phyloP scores from a whole-genome alignment of 106 monocot species.

The Gastrodia elata region DNA sequence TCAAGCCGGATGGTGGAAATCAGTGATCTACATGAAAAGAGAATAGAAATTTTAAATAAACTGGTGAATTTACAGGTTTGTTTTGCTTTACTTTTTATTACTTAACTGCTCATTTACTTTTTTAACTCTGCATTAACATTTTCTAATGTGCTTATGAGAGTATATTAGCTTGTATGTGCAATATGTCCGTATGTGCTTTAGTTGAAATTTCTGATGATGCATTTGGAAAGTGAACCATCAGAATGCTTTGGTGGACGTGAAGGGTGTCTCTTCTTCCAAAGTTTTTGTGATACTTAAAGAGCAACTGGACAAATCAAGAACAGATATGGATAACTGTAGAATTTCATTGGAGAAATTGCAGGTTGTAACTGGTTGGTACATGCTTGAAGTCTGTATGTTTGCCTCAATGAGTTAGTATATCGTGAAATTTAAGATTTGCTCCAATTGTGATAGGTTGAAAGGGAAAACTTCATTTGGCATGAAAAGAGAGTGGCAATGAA shows the following conservation, averaged over 20 bases:
- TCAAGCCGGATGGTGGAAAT: constrained; percentile 64
- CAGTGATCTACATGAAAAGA: constrained; percentile 51
- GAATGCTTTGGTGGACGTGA: constrained; percentile 53
- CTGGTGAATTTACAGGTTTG: constrained; percentile 59
- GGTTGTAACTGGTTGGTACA: constrained; percentile 56
- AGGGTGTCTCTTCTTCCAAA: constrained; percentile 50
- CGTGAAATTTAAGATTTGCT: constrained; percentile 13
- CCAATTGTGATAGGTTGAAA: constrained; percentile 53
- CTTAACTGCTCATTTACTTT: not conserved
- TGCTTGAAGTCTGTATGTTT: constrained; percentile 23
- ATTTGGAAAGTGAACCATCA: constrained; percentile 23
- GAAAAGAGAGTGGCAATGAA: constrained; percentile 68
- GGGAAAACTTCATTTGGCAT: constrained; percentile 67
- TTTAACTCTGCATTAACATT: constrained; percentile 1
- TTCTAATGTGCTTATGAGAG: not conserved
- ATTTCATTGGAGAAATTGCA: constrained; percentile 70
- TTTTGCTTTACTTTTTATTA: constrained; percentile 6
- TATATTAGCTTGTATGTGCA: constrained; percentile 1
- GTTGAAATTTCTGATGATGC: not conserved
- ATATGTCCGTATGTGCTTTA: not conserved
- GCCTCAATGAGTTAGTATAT: not conserved
- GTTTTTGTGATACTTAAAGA: constrained; percentile 36
- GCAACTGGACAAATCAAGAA: constrained; percentile 56
- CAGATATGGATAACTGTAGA: constrained; percentile 48
- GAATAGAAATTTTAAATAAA: constrained; percentile 53